phyloP scores from a whole-genome alignment of 495 filamentous ascomycete species.

The Physcia stellaris region DNA sequence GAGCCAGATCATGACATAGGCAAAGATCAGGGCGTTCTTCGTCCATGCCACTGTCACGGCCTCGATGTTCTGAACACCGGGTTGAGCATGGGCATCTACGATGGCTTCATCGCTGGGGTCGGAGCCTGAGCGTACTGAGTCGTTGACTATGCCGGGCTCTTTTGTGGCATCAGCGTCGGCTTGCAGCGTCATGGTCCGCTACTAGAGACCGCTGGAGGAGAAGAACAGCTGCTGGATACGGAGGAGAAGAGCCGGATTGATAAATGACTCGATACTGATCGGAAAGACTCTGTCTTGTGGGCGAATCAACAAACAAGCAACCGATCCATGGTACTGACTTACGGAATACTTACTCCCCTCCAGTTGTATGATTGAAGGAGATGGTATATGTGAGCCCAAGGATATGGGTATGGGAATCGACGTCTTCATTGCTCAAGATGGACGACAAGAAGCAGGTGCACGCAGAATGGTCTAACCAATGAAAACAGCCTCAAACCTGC shows the following conservation, averaged over 20 bases:
- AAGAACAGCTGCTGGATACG: background rate
- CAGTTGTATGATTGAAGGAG: background rate
- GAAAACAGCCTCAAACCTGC: background rate
- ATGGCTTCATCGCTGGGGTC: background rate
- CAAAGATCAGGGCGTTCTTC: constrained; percentile 22
- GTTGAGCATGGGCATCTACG: constrained; percentile 15
- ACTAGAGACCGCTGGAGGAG: background rate
- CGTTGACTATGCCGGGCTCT: constrained; percentile 2
- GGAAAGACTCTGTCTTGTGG: background rate
- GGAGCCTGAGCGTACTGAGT: background rate
- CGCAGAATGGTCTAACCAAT: background rate
- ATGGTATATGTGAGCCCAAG: background rate
- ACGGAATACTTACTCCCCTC: background rate
- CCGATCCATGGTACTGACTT: background rate
- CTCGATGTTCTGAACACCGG: constrained; percentile 30
- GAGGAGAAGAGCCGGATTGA: background rate
- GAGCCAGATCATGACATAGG: constrained; percentile 31
- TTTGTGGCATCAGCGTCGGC: background rate
- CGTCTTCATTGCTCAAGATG: background rate
- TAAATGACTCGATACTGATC: background rate
- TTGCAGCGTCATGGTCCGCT: background rate
- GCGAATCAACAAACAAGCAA: background rate
- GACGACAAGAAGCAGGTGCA: background rate
- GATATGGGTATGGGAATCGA: background rate
- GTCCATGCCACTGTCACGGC: constrained; percentile 26